Conservation (phyloP, 495 filamentous ascomycete species). For the Lentithecium fluviatile region DNA sequence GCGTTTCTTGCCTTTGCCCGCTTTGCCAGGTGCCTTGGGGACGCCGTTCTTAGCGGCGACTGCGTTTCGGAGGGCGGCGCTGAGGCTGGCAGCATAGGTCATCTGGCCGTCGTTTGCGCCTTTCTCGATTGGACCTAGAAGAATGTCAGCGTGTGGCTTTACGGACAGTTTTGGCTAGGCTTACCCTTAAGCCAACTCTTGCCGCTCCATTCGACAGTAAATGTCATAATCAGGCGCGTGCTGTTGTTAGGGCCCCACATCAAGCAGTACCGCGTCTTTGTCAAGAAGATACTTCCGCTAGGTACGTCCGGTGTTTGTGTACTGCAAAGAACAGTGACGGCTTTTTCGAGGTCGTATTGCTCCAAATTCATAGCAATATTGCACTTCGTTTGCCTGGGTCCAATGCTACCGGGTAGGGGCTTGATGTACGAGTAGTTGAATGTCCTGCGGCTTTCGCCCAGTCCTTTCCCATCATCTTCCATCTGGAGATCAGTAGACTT, state of each 20-base stretch:
- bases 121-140: conserved; percentile 84
- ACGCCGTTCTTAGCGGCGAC: conserved; percentile 60
- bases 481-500: conserved; percentile 84
- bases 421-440: conserved; percentile 88
- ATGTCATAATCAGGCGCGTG: conserved; percentile 80
- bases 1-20: conserved; percentile 52
- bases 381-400: conserved; percentile 94
- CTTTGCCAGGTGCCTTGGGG: conserved; percentile 51
- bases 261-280: conserved; percentile 92
- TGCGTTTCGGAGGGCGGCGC: conserved; percentile 68
- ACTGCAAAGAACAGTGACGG: conserved; percentile 62
- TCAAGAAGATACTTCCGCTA: conserved; percentile 83
- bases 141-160: too few relatives aligned
- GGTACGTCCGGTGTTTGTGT: conserved; percentile 96
- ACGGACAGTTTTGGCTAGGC: too few relatives aligned
- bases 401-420: conserved; percentile 77
- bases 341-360: conserved; percentile 80
- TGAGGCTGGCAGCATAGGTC: conserved; percentile 72
- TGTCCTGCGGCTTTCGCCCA: conserved; percentile 68
- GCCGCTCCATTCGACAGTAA: conserved; percentile 90
- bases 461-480: conserved; percentile 73
- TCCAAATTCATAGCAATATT: conserved; percentile 82
- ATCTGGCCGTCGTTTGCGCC: conserved; percentile 88
- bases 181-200: conserved; percentile 98
- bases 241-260: conserved; percentile 84